Base-by-base conservation (phyloP, 345 rosid species). In the Arabis hirsuta region DNA sequence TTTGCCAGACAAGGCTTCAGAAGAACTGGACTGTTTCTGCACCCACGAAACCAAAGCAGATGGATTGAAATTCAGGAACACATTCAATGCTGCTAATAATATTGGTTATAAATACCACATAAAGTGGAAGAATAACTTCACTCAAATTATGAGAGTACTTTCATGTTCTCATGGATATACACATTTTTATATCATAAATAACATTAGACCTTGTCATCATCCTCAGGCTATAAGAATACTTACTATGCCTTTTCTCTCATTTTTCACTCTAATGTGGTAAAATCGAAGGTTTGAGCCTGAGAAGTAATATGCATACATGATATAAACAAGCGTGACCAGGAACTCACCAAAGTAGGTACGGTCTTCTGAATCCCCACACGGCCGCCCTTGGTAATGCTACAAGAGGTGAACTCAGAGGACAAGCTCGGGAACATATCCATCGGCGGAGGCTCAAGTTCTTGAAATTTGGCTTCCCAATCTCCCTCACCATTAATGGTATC, bases 391-490 rank as follows among this genome's bases (percentile, higher is more conserved):
- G 20, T 34, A 71, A 57, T 19, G 60, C 62, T 73, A 46, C 53
- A 63, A 52, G 69, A 56, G 20, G 39, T 26, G 55, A 85, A 29
- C 20, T 65, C 82, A 16, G 85, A 73, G 2, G 87, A 53, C 8
- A 84, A 76, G 55, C 59, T 64, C 0, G 83, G 69, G 66, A 88
- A 68, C 42, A 85, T 70, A 69, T 69, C 81, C 26, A 87, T 73
- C 27, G 90, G 84, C 2, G 97, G 91, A 41, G 92, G 88, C 76
- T 89, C 90, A 20, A 94, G 82, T 43, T 73, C 62, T 77, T 81
- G 85, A 63, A 94, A 89, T 26, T 72, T 76, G 43, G 83, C 73
- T 36, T 74, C 82, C 98, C 92, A 88, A 73, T 89, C 91, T 20
- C 76, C 90, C 4, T 61, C 79, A 9, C 24, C 83, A 69, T 78